Evolutionary conservation across 305 asterid species (phyloP).

Genomic region (Ajuga reptans): DNA sequence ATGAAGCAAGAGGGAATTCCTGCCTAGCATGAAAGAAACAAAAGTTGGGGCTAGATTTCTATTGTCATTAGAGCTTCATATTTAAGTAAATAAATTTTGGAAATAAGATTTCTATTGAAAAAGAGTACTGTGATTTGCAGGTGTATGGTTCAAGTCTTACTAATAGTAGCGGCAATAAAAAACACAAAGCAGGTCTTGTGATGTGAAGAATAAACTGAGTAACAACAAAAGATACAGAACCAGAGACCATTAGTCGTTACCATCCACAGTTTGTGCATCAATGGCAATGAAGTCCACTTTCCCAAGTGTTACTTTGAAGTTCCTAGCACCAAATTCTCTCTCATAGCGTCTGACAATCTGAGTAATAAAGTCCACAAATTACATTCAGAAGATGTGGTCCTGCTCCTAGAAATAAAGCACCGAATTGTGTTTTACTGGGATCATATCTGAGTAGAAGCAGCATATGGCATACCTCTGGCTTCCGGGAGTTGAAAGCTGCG

Average conservation of each 20-base stretch:
- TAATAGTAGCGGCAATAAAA: background rate
- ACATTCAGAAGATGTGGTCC: background rate
- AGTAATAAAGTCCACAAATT: conserved; percentile 10
- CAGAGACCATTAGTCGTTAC: conserved; percentile 32
- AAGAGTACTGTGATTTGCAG: background rate
- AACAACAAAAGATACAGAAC: background rate
- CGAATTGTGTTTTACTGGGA: background rate
- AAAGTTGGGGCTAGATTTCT: background rate
- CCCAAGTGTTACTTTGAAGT: conserved; percentile 64
- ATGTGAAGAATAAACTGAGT: background rate
- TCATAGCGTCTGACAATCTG: conserved; percentile 75
- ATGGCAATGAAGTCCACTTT: conserved; percentile 67
- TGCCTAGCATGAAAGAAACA: background rate
- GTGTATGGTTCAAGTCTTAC: background rate
- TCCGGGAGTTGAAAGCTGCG: conserved; percentile 49
- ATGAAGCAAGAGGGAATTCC: background rate
- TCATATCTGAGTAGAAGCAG: background rate
- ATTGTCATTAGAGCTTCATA: background rate
- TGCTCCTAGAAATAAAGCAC: background rate
- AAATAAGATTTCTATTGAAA: too few species aligned
- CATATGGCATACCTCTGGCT: conserved; percentile 52
- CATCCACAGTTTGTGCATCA: conserved; percentile 88
- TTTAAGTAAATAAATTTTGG: too few species aligned
- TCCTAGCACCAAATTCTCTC: conserved; percentile 66
- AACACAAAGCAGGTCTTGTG: background rate